These are phyloP conservation scores for Leccinum incarnatum DNA, from an alignment of 768 basidiomycete genomes.

Conservation along the genomic window DNA sequence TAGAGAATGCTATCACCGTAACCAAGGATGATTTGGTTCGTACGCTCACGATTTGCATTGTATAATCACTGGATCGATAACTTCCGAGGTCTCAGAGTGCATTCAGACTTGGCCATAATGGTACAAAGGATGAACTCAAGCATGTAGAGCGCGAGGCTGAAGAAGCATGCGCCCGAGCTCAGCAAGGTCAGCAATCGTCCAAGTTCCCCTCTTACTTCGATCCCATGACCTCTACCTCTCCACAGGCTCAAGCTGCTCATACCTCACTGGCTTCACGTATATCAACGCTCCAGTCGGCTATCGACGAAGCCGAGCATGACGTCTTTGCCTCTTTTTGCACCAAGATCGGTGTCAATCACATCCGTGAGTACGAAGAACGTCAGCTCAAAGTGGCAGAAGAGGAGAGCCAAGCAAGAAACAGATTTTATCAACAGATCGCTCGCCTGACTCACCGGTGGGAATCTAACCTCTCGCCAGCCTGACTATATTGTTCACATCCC, in stretches of 20 bases:
- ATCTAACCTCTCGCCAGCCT: constrained; percentile 19
- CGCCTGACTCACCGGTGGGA: constrained; percentile 79
- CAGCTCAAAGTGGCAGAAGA: constrained; percentile 87
- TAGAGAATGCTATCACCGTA: constrained; percentile 75
- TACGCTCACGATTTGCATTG: constrained; percentile 1
- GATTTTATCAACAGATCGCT: constrained; percentile 84
- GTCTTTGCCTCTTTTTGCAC: constrained; percentile 78
- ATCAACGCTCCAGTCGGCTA: constrained; percentile 47
- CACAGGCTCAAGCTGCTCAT: constrained; percentile 54
- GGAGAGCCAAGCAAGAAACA: constrained; percentile 78
- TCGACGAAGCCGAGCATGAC: constrained; percentile 78
- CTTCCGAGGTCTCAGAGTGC: constrained; percentile 52
- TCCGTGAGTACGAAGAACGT: constrained; percentile 92
- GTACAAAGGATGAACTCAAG: constrained; percentile 82
- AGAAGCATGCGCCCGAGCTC: constrained; percentile 62
- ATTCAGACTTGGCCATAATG: constrained; percentile 69
- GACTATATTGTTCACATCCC: constrained; percentile 3
- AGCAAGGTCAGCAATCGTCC: constrained; percentile 52
- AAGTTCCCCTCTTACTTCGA: background rate
- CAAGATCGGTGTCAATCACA: constrained; percentile 73
- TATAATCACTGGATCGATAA: background rate
- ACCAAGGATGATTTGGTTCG: constrained; percentile 81
- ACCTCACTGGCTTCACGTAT: constrained; percentile 53
- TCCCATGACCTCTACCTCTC: background rate
- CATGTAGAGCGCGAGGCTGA: constrained; percentile 69